These are phyloP conservation scores for Daedaleopsis sinensis DNA, from an alignment of 768 basidiomycete species.

Conservation along the genomic window DNA sequence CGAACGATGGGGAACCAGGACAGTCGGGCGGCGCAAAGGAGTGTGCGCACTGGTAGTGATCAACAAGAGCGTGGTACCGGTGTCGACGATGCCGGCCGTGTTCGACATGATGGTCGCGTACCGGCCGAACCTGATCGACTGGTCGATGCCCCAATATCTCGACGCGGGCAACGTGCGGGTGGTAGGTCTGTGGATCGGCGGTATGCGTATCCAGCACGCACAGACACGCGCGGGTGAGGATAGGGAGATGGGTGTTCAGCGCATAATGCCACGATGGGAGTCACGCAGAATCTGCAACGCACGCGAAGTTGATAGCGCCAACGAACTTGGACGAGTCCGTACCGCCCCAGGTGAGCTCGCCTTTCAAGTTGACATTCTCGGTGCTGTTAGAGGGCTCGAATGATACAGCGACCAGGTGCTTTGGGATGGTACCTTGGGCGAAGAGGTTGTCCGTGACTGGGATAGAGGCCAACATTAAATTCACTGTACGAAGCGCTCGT, in stretches of 20 bases:
- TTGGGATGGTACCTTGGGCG: background rate
- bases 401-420: background rate
- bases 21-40: background rate
- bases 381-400: background rate
- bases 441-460: background rate
- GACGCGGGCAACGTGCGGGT: conserved; percentile 36
- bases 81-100: conserved; percentile 33
- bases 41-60: conserved; percentile 8
- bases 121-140: conserved; percentile 33
- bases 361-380: background rate
- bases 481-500: background rate
- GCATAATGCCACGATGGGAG: too few species aligned
- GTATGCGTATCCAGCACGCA: too few species aligned
- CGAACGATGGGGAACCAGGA: background rate
- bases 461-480: too few species aligned
- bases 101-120: conserved; percentile 14
- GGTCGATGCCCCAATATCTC: conserved; percentile 38
- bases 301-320: background rate
- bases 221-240: too few species aligned
- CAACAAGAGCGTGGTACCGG: conserved; percentile 28
- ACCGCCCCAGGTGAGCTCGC: background rate
- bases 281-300: too few species aligned
- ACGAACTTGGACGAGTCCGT: background rate
- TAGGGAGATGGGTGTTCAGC: too few species aligned
- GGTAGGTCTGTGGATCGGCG: conserved; percentile 31